Conservation (phyloP, 2,329 filamentous ascomycete species). For the Nigrospora oryzae region DNA sequence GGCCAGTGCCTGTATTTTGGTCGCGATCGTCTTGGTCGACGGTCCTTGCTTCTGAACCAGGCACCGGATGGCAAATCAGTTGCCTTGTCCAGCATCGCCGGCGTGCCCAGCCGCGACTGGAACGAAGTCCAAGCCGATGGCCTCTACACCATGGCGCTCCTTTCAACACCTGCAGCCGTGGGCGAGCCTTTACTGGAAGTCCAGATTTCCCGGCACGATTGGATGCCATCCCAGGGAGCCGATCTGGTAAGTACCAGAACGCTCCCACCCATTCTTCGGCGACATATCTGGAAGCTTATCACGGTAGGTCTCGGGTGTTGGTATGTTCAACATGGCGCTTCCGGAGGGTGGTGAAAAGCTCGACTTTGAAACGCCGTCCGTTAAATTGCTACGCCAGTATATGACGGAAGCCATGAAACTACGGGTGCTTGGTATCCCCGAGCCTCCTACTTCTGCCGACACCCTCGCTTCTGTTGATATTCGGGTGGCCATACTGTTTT, state of each 20-base stretch:
- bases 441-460: conserved; percentile 31
- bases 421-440: conserved; percentile 58
- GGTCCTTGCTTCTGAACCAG: conserved; percentile 64
- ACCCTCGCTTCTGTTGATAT: conserved; percentile 25
- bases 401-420: conserved; percentile 54
- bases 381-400: conserved; percentile 42
- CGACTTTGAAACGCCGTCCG: conserved; percentile 35
- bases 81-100: conserved; percentile 64
- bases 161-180: conserved; percentile 5
- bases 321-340: conserved; percentile 39
- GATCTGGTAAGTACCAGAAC: conserved; percentile 34
- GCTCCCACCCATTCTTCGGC: conserved; percentile 5
- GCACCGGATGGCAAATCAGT: conserved; percentile 33
- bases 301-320: conserved; percentile 44
- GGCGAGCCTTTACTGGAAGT: conserved; percentile 6
- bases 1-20: conserved; percentile 66
- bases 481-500: conserved; percentile 76
- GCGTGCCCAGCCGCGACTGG: conserved; percentile 47
- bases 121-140: conserved; percentile 78
- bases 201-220: conserved; percentile 17
- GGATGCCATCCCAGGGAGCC: conserved; percentile 22
- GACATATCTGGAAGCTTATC: conserved; percentile 30
- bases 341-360: conserved; percentile 21
- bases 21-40: conserved; percentile 77
- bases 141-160: conserved; percentile 60